A percentile compares a stretch with the other conserved stretches of the same genome.
These are phyloP conservation scores for Gracilaria caudata DNA, from an alignment of 23 red algal genomes.

Conservation along the genomic window DNA sequence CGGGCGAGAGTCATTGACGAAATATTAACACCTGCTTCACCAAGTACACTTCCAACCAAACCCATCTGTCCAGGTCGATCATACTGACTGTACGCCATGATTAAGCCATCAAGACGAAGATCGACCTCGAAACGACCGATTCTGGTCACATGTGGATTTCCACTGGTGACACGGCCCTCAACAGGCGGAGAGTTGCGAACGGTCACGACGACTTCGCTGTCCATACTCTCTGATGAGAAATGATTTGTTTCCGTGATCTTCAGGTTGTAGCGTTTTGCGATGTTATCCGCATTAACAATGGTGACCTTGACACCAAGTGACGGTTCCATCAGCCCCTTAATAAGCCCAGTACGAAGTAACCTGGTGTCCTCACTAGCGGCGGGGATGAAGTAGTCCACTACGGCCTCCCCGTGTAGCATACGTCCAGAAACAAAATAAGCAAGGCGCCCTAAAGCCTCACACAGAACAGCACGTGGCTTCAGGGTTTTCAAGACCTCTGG, in stretches of 20 bases:
- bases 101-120: slow-evolving; percentile 79
- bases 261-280: slow-evolving; percentile 74
- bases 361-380: slow-evolving; percentile 75
- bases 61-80: slow-evolving; percentile 96
- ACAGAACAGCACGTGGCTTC: slow-evolving; percentile 81
- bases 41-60: slow-evolving; percentile 86
- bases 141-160: slow-evolving; percentile 85
- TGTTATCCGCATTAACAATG: slow-evolving; percentile 93
- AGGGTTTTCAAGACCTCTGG: slow-evolving; percentile 80
- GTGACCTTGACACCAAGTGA: slow-evolving; percentile 79
- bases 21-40: slow-evolving; percentile 92
- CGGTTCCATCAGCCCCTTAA: slow-evolving; percentile 88
- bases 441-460: slow-evolving; percentile 81
- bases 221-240: slow-evolving; percentile 19
- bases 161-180: slow-evolving; percentile 83
- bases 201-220: slow-evolving; percentile 65
- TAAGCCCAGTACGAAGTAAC: slow-evolving; percentile 83
- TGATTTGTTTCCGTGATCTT: slow-evolving; percentile 77
- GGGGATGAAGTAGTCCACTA: slow-evolving; percentile 72
- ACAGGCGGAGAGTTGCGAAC: slow-evolving; percentile 70
- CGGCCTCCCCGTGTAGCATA: slow-evolving; percentile 67
- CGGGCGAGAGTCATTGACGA: slow-evolving; percentile 93
- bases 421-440: slow-evolving; percentile 73
- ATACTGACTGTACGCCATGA: slow-evolving; percentile 88
- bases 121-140: slow-evolving; percentile 92